phyloP scores from a whole-genome alignment of 768 basidiomycete genomes.

The Candolleomyces efflorescens region DNA sequence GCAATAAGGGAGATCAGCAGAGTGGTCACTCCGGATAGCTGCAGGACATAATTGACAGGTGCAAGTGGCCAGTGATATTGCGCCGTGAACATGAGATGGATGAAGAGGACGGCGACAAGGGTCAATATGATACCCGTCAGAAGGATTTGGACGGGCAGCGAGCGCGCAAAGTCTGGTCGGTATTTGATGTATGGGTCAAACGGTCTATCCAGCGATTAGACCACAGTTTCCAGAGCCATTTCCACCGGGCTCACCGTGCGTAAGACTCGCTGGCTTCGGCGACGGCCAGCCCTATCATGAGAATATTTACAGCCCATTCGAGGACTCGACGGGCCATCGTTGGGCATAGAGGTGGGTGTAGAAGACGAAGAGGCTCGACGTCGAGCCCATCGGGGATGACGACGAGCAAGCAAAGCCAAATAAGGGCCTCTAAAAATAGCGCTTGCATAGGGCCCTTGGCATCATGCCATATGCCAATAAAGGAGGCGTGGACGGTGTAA shows the following conservation, averaged over 20 bases:
- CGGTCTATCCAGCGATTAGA: neutral
- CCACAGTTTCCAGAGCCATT: too few species aligned
- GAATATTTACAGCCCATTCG: neutral
- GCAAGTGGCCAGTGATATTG: constrained; percentile 97
- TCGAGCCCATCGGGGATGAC: neutral
- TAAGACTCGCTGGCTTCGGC: neutral
- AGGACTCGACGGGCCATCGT: neutral
- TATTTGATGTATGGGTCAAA: constrained; percentile 73
- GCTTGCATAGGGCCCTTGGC: too few species aligned
- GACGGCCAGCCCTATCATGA: neutral
- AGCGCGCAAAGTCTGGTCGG: constrained; percentile 79
- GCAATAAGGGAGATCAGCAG: constrained; percentile 76
- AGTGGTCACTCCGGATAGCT: constrained; percentile 77
- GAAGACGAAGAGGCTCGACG: neutral
- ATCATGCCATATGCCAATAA: too few species aligned
- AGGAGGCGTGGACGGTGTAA: too few species aligned
- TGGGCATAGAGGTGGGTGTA: neutral
- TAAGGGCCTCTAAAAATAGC: neutral
- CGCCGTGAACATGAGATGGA: constrained; percentile 91
- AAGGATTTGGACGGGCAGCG: constrained; percentile 88
- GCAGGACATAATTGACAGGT: constrained; percentile 86
- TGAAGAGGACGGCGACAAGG: constrained; percentile 77
- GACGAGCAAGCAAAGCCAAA: neutral
- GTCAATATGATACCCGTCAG: constrained; percentile 83
- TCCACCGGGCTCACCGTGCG: neutral